Base-by-base conservation (phyloP, 2,329 filamentous ascomycete species). In the Chaetomium strumarium region DNA sequence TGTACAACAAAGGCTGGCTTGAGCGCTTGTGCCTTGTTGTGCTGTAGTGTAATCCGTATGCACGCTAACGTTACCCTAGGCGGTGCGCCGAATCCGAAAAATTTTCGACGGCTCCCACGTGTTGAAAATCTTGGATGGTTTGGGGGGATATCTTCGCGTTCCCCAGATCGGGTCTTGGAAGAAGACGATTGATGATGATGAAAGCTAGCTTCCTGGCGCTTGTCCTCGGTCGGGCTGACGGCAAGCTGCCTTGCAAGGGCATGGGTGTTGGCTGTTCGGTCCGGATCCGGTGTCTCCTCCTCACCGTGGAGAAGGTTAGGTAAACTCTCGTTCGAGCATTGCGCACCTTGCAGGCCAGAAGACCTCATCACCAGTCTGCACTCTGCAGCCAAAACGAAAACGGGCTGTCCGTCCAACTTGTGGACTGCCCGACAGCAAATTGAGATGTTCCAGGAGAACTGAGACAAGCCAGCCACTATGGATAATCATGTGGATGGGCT, bases 221-320 rank as follows among this genome's bases (percentile, higher is more conserved):
- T 34, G 37, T 52, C n/a, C 41, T 55, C 49, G 50, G 40, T 46
- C 31, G 41, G 49, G n/a, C 39, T 36, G 11, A 19, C 41, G 46
- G 49, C 24, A 46, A 30, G 30, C 24, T 20, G 20, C 30, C 19
- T 29, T 30, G 53, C 46, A 52, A 42, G 49, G 33, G 46, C 33
- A 37, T 43, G 42, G 19, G 40, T 36, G 37, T 36, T 52, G 53
- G 53, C 49, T 46, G 14, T 55, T 52, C 53, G 53, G 53, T 46
- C 53, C 53, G 53, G 53, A 44, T 52, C 46, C n/a, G 36, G 44
- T 16, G 34, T 24, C 8, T 45, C 29, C 17, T 36, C 19, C 14
- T 39, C 36, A n/a, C n/a, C 43, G 43, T 49, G 48, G 48, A 46
- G 44, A 36, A 29, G 13, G 29, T 24, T 7, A 52, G 17, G 17